Conservation (phyloP, 192 early-diverging fungal genomes). For the Mortierella hygrophila region DNA sequence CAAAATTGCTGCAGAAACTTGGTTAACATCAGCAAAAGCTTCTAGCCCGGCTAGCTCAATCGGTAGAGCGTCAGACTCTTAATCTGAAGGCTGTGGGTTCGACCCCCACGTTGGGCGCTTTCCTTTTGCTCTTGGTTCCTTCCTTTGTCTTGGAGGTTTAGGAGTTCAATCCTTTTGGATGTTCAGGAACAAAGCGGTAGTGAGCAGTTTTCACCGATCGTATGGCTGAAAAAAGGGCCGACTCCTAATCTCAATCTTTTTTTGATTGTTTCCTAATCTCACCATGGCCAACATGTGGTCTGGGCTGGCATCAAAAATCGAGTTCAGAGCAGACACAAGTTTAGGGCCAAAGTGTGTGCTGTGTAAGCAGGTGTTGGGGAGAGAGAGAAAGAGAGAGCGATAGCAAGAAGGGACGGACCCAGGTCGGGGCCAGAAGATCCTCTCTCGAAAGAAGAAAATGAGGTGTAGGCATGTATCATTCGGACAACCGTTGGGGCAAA, state of each 20-base stretch:
- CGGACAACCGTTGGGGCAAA: background rate
- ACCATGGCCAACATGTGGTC: background rate
- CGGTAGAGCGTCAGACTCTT: conserved; percentile 90
- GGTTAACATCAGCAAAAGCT: too few relatives aligned
- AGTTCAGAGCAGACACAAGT: background rate
- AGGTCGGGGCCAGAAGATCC: background rate
- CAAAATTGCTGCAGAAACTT: too few relatives aligned
- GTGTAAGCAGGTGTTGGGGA: too few relatives aligned
- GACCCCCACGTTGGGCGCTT: conserved; percentile 83
- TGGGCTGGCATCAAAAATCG: background rate
- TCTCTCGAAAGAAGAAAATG: background rate
- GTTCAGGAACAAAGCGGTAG: background rate
- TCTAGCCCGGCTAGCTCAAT: conserved; percentile 75
- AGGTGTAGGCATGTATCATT: too few relatives aligned
- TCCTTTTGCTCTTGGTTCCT: background rate
- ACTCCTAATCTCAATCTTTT: background rate
- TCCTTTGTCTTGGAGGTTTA: background rate
- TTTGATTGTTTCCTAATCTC: background rate
- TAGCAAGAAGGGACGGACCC: background rate
- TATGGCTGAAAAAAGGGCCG: background rate
- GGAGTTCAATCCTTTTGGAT: background rate
- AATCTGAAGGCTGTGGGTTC: conserved; percentile 92
- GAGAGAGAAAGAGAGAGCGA: background rate
- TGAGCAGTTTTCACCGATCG: background rate
- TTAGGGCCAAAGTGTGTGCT: background rate